These are phyloP conservation scores for Moniliella sp. DNA, from an alignment of 1,284 basidiomycete genomes.

Conservation along the genomic window DNA sequence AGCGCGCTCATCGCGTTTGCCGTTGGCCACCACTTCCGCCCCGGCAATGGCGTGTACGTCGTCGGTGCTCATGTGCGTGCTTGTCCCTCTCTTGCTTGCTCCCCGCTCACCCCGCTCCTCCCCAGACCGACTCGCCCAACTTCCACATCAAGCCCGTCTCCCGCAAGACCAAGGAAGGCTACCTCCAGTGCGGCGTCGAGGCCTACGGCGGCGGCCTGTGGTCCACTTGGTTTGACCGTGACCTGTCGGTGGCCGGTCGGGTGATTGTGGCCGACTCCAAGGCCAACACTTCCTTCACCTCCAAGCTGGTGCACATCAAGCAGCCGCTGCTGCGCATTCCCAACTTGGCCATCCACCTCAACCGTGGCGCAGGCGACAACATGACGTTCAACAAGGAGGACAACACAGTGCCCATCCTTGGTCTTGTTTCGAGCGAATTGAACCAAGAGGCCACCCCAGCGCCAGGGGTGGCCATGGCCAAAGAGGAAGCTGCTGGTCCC, in stretches of 20 bases:
- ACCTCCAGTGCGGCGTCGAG: slow-evolving; percentile 27
- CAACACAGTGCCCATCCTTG: slow-evolving; percentile 32
- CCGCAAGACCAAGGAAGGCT: slow-evolving; percentile 39
- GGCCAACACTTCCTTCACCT: slow-evolving; percentile 40
- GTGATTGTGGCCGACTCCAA: slow-evolving; percentile 45
- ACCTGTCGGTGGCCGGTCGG: slow-evolving; percentile 69
- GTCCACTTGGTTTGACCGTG: slow-evolving; percentile 55
- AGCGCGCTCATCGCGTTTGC: slow-evolving; percentile 32
- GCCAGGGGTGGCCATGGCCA: too few relatives aligned
- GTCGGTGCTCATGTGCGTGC: slow-evolving; percentile 37
- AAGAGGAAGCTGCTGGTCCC: slow-evolving; percentile 7
- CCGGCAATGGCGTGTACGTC: slow-evolving; percentile 36
- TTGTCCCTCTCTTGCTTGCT: slow-evolving; percentile 14
- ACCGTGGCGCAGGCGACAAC: slow-evolving; percentile 50
- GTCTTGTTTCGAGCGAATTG: slow-evolving; percentile 27
- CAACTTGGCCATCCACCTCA: slow-evolving; percentile 49
- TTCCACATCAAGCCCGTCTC: slow-evolving; percentile 53
- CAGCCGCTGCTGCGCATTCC: slow-evolving; percentile 68
- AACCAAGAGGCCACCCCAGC: slow-evolving; percentile 36
- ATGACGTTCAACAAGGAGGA: slow-evolving; percentile 40
- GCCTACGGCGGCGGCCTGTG: slow-evolving; percentile 51
- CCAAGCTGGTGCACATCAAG: slow-evolving; percentile 67
- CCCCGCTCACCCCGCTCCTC: slow-evolving; percentile 1
- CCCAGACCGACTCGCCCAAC: slow-evolving; percentile 53
- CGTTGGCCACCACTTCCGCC: slow-evolving; percentile 24